Base-by-base conservation (phyloP, 2,329 filamentous ascomycete species). In the Ascosphaera apis region DNA sequence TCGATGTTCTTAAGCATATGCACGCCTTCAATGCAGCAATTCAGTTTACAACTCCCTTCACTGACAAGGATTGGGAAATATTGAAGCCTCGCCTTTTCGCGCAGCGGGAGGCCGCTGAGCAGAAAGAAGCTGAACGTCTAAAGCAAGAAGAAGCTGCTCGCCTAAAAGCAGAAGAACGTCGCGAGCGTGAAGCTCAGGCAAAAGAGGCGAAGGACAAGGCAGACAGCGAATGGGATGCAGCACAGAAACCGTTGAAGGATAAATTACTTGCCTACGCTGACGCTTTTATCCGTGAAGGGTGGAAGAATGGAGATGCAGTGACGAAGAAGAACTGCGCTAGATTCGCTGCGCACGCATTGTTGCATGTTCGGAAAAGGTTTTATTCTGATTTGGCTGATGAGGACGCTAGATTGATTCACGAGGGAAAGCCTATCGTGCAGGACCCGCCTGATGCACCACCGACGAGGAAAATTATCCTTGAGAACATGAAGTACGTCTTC, bases 401-500 rank as follows among this genome's bases (percentile, higher is more conserved):
- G 36, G 62, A 64, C 36, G 57, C 57, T 28, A 56, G 58, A 11
- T 53, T 61, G 16, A 53, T 53, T 8, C 59, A 60, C 28, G 57
- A 62, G 36, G 62, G 67, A 23, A 56, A 53, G 42, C 42, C 58
- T 37, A 58, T 60, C 3, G 46, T 52, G 18, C 37, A 49, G 7
- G 68, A 75, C 41, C 61, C 64, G 5, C 55, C 58, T 2, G 56
- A 65, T 41, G 66, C 63, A 0, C 61, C 67, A 4, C 67, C 62
- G 44, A 69, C 64, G 17, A 63, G 69, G 49, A 73, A 65, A 47
- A 59, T 86, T 36, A 77, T 74, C 1, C 56, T 88, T 44, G 79
- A 86, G 48, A 82, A 84, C 47, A 83, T 88, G 78, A 84, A 78
- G 53, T 86, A 76, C 71, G 60, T 84, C 19, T 84, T 78, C 50